Conservation (phyloP, 805 yeast species). For the Teunomyces pallodes region DNA sequence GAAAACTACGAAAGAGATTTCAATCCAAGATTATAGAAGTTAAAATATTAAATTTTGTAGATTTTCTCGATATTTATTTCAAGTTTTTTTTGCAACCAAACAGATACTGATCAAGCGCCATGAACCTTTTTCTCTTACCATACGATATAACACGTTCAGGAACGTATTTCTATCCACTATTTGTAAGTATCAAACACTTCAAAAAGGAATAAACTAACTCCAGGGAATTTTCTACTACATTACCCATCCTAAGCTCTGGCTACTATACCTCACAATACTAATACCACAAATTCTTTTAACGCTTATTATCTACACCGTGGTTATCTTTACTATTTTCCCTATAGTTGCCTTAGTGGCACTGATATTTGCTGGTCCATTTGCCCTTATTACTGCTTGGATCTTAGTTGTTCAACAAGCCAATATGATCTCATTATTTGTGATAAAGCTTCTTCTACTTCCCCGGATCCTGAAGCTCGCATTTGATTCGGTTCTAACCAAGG, state of each 20-base stretch:
- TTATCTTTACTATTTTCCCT: slow-evolving; percentile 44
- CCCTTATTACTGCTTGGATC: slow-evolving; percentile 44
- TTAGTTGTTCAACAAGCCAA: slow-evolving; percentile 44
- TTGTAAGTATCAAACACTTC: slow-evolving; percentile 14
- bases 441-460: slow-evolving; percentile 45
- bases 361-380: slow-evolving; percentile 50
- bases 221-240: slow-evolving; percentile 43
- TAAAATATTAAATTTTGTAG: background rate
- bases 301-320: slow-evolving; percentile 29
- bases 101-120: background rate
- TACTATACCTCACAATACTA: slow-evolving; percentile 40
- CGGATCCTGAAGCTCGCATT: slow-evolving; percentile 45
- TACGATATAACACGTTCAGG: slow-evolving; percentile 10
- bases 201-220: slow-evolving; percentile 7
- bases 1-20: no score
- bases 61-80: background rate
- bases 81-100: background rate
- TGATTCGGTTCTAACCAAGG: slow-evolving; percentile 46
- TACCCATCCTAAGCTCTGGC: slow-evolving; percentile 45
- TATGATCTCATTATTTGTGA: slow-evolving; percentile 40
- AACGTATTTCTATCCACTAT: slow-evolving; percentile 21
- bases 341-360: slow-evolving; percentile 40
- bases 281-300: slow-evolving; percentile 46
- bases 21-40: no score
- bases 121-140: background rate